Evolutionary conservation across 306 rosid genomes (phyloP).

Genomic region (Casuarina equisetifolia): DNA sequence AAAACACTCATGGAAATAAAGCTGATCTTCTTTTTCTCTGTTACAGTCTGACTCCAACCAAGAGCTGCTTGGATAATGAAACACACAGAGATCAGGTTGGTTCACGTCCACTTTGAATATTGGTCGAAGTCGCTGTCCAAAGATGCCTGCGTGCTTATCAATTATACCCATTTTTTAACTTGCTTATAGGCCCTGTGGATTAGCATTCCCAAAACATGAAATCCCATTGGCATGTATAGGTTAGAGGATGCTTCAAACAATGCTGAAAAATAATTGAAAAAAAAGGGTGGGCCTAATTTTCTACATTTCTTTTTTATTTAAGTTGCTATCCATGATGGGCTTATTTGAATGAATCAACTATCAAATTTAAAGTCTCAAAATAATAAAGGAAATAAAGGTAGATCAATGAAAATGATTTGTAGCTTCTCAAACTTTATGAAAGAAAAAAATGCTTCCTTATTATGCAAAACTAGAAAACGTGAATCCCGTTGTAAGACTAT

Average conservation of each 20-base stretch:
- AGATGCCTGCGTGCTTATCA: too few species aligned
- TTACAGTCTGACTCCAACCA: too few species aligned
- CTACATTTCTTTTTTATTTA: neutral
- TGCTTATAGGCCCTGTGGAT: too few species aligned
- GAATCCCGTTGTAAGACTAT: neutral
- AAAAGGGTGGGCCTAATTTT: neutral
- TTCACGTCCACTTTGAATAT: too few species aligned
- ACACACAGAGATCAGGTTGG: too few species aligned
- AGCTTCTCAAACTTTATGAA: neutral
- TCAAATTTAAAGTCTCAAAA: too few species aligned
- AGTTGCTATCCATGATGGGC: neutral
- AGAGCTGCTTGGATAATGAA: too few species aligned
- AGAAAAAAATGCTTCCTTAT: neutral
- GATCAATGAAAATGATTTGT: neutral
- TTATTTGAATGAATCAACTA: too few species aligned
- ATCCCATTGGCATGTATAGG: neutral
- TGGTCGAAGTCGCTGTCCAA: too few species aligned
- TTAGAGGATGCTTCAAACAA: neutral
- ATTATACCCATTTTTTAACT: too few species aligned
- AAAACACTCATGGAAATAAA: too few species aligned
- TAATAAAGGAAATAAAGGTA: neutral
- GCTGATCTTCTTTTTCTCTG: too few species aligned
- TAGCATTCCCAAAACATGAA: neutral
- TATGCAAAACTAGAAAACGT: neutral
- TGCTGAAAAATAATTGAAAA: neutral